Evolutionary conservation across 2,329 filamentous ascomycete genomes (phyloP).

Genomic region (Fusarium austroafricanum): DNA sequence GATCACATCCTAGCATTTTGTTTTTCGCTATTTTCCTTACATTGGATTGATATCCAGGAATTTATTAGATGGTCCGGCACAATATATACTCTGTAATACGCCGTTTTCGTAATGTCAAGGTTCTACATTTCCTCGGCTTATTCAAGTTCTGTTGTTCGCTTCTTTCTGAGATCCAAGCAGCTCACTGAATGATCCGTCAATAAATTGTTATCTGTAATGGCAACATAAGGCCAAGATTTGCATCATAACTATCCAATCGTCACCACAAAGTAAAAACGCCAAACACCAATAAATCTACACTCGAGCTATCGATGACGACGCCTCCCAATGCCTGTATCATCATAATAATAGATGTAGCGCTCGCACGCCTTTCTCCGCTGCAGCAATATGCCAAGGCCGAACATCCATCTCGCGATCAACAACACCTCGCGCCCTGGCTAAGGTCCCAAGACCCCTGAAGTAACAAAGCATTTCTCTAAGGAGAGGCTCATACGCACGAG

Average conservation of each 20-base stretch:
- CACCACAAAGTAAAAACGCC: conserved; percentile 31
- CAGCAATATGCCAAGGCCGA: conserved; percentile 83
- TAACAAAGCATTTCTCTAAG: conserved; percentile 77
- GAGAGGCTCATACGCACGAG: conserved; percentile 70
- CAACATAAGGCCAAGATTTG: background rate
- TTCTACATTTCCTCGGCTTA: no score
- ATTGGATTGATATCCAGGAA: no score
- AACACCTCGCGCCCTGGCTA: conserved; percentile 75
- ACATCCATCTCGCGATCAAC: conserved; percentile 69
- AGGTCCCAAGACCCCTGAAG: conserved; percentile 74
- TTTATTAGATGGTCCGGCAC: no score
- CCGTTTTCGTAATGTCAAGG: no score
- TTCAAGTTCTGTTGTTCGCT: no score
- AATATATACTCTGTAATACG: no score
- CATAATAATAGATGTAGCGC: conserved; percentile 74
- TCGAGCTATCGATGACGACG: conserved; percentile 25
- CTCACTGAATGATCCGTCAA: no score
- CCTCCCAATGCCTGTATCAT: conserved; percentile 42
- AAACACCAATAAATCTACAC: conserved; percentile 20
- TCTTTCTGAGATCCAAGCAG: no score
- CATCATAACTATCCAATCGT: conserved; percentile 18
- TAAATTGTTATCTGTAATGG: no score
- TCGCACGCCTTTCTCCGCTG: conserved; percentile 74
- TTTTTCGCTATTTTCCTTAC: no score
- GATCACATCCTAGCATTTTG: no score